Evolutionary conservation across 768 basidiomycete genomes (phyloP), one percentile per base, ranked within the genome.

Genomic region (Boletus vinaceobasis): DNA sequence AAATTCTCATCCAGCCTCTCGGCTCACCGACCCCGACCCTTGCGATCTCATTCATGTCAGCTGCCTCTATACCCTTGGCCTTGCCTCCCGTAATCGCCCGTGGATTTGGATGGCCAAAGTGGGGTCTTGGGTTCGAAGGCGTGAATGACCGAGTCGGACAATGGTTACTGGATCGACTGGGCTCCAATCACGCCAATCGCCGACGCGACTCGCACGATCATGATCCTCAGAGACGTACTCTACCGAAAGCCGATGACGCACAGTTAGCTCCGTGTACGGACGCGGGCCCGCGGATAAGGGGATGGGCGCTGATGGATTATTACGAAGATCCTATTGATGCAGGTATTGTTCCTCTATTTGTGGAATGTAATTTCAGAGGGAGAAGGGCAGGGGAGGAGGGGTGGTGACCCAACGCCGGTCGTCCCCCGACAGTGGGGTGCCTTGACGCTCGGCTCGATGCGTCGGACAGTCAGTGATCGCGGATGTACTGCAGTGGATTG

Each of bases 111-210:
- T 93, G 86, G 85, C 90, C 91, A 0, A 73, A 77, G 36, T 75
- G 79, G 71, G 86, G 87, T 3, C 63, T 93, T 7, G 93, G 93
- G 5, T 75, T 93, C n/a, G 85, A 90, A 65, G 94, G 94, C 2
- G 85, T 94, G 38, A 98, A 98, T 64, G 77, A 76, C 23, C 78
- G 86, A n/a, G 73, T 92, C 4, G 85, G 80, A 3, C 73, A 72
- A 50, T 96, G 91, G 88, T 66, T 93, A 19, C 65, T 93, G 42
- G 78, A 81, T 37, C 70, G 74, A 55, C 69, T 93, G 27, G 55
- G 55, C 33, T 40, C 47, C 2, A 49, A 47, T 3, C 17, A 53
- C 8, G 39, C 33, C 32, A 21, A 9, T 4, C 2, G 26, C 7
- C 48, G 14, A 48, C 29, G 26, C 35, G 13, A 29, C 39, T 14